Base-by-base conservation (phyloP, 331 rosid genomes). In the Quercus phellos region DNA sequence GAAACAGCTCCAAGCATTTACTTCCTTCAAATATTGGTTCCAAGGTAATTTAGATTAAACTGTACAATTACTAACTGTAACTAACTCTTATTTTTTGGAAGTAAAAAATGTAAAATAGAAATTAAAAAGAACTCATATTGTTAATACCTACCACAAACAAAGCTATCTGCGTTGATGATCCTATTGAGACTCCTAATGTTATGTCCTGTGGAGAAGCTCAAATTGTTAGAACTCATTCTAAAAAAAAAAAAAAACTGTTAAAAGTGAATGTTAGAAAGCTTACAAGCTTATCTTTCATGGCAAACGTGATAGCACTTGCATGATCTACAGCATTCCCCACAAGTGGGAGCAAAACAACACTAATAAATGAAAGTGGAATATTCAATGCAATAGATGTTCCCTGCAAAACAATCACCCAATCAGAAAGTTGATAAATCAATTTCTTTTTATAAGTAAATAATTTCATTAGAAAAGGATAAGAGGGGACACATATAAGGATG, bases 301-400 rank as follows among this genome's bases (percentile, higher is more conserved):
- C 97, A 88, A 93, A 93, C 86, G 90, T 87, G 71, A 93, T 51
- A 68, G 97, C 98, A 78, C 97, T 91, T 72, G 97, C 98, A 87
- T 93, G 98, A 84, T 93, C 98, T 10, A 97, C 97, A 59, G 98
- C 98, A 84, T 93, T 91, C 68, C 93, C 95, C 83, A 88, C 97
- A 42, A 93, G 78, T n/a, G 98, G 98, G 74, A 93, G 98, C 87
- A 93, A 78, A 78, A 93, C 82, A 59, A 93, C 97, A 70, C 97
- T 90, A 55, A 93, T 93, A 79, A 91, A 93, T 34, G 97, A 21
- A 38, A 93, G 74, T 10, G 97, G 93, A 68, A 91, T 83, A 18
- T 86, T 82, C 89, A 90, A 84, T 54, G 90, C 67, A 43, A 51
- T 42, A 67, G 98, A 91, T 75, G 97, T 95, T 77, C 93, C 93